Base-by-base conservation (phyloP, 345 rosid genomes). In the Chamaenerion angustifolium region DNA sequence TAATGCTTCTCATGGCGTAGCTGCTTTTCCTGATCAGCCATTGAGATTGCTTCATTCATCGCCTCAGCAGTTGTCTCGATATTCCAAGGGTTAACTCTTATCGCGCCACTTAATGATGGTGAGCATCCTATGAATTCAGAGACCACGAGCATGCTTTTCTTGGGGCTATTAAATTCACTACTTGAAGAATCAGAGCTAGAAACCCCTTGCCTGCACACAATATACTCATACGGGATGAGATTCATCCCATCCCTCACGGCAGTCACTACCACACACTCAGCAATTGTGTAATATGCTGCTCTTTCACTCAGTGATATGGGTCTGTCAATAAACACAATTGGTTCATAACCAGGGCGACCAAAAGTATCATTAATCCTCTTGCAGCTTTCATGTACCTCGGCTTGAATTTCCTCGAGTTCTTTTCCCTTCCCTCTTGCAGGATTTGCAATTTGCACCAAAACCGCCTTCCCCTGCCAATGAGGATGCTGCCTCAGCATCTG, bases 1-100 rank as follows among this genome's bases (percentile, higher is more conserved):
- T 81, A 90, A 72, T 90, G 98, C 70, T 90, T 90, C 76, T 90
- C 98, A 62, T 90, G 98, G 16, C 98, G 81, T 74, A 82, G 56
- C 43, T 82, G 75, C 65, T 82, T 76, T 68, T 82, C 90, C 59
- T 69, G 48, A 63, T 72, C 78, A 14, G 55, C 52, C 83, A 75
- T 65, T 16, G 86, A 77, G 59, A 82, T 79, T 3, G 86, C 78
- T 68, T 82, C 86, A 43, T 79, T 73, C 86, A 82, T 74, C 56
- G 86, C 90, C 62, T 79, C 90, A 0, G 72, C 86, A 23, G 86
- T 79, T 52, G 90, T 55, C 60, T 79, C 83, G 17, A 71, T 64
- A 55, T 75, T 82, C 90, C 90, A 82, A 0, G 90, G 90, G 63
- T 82, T 82, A 46, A 82, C 71, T 10, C 85, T 74, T 59, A 79